Base-by-base conservation (phyloP, 169 alveolate genomes). In the Theileria orientalis region DNA sequence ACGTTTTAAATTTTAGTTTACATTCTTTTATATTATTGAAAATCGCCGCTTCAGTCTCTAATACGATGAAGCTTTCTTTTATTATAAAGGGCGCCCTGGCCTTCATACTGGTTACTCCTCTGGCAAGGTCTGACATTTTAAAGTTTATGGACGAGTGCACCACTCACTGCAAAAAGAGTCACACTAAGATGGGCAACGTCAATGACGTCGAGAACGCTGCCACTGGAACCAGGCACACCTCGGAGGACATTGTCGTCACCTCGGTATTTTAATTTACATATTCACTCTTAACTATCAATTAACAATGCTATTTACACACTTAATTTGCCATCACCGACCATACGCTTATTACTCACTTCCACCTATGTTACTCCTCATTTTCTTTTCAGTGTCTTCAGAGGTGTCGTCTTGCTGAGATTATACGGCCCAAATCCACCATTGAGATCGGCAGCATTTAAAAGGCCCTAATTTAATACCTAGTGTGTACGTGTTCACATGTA, bases 351-450 rank as follows among this genome's bases (percentile, higher is more conserved):
- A n/a, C n/a, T n/a, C n/a, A n/a, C n/a, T n/a, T n/a, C n/a, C n/a
- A n/a, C n/a, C n/a, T n/a, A n/a, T n/a, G n/a, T n/a, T n/a, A n/a
- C n/a, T n/a, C n/a, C n/a, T 42, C 64, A 37, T 19, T 32, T 2
- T 23, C 23, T 3, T 16, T 71, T 21, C 56, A 71, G 80, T 71
- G 80, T 9, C 49, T 37, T n/a, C 80, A 71, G 21, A 71, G 80
- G 27, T 71, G 80, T 40, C 56, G 80, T 33, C 51, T 71, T 8
- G 71, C 80, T 14, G 80, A 71, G 29, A 54, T 71, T 14, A 63
- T 71, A 42, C 62, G 80, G 54, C 80, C 80, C 33, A 71, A 71
- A 35, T 25, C 27, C 35, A 21, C 33, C 27, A 33, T 23, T 16
- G 80, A 71, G 54, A 32, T 23, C 23, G 44, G 44, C 11, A 40